Base-by-base conservation (phyloP, 805 yeast genomes). In the Phaffomyces antillensis region DNA sequence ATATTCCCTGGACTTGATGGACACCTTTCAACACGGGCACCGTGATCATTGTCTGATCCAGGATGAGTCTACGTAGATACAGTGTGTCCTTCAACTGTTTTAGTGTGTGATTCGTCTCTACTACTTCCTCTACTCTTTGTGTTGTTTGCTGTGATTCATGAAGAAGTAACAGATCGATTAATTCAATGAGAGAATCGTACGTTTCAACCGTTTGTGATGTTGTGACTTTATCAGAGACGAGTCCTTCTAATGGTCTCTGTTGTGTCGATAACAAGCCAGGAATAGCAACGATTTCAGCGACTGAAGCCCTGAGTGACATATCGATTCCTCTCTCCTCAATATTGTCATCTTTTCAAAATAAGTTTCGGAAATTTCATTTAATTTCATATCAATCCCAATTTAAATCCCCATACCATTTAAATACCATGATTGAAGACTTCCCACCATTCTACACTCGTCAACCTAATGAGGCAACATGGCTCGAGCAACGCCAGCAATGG, bases 371-470 rank as follows among this genome's bases (percentile, higher is more conserved):
- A 25, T 25, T 25, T 25, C 9, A 25, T 25, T 7, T 7, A 25
- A 25, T 7, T 25, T 25, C 9, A 25, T 25, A 25, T 25, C n/a
- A n/a, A n/a, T n/a, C n/a, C n/a, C n/a, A n/a, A n/a, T n/a, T n/a
- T n/a, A n/a, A n/a, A n/a, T n/a, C n/a, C n/a, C n/a, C n/a, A n/a
- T n/a, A n/a, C n/a, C n/a, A n/a, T n/a, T n/a, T n/a, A n/a, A n/a
- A 25, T 25, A 6, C 28, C 8, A 26, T 28, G 30, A 41, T 41
- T 7, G 43, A 41, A 44, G 70, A 77, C 34, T 91, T 89, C 62
- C 97, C 97, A 7, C 99, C 99, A 0, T 78, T 91, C 53, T 91
- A 80, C 66, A 93, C 98, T 9, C 73, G 79, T 49, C 99, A 91
- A 64, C 89, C 93, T 20, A 90, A 91, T 55, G 75, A 80, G 33